Conservation (phyloP, 2,329 filamentous ascomycete genomes). For the Thielaviopsis euricoi region DNA sequence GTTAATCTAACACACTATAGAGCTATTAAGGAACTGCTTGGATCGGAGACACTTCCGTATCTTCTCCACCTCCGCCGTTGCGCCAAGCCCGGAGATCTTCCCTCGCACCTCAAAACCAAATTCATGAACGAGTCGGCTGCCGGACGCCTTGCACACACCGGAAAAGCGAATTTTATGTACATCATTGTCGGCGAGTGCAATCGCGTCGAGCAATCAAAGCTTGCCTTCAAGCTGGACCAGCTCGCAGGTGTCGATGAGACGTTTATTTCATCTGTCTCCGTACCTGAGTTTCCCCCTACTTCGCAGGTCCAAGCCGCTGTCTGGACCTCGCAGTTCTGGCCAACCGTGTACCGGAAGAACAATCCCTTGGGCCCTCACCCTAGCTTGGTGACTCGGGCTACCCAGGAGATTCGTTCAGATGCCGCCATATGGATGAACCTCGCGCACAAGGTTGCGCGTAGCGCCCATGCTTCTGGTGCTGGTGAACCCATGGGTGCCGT, state of each 20-base stretch:
- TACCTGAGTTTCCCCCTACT: constrained; percentile 58
- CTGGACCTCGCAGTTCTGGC: constrained; percentile 69
- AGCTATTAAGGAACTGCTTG: constrained; percentile 12
- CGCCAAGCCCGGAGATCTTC: constrained; percentile 53
- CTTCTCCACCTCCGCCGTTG: constrained; percentile 60
- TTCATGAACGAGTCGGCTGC: constrained; percentile 41
- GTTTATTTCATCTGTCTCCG: constrained; percentile 45
- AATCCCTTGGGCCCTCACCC: constrained; percentile 78
- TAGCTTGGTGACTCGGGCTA: constrained; percentile 51
- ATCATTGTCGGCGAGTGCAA: constrained; percentile 32
- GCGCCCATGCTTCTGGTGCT: constrained; percentile 38
- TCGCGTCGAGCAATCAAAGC: constrained; percentile 27
- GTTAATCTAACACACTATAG: neutral
- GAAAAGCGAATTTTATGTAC: constrained; percentile 44
- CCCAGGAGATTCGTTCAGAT: constrained; percentile 49
- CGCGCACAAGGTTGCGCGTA: constrained; percentile 44
- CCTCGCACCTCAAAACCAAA: constrained; percentile 44
- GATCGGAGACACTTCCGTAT: constrained; percentile 43
- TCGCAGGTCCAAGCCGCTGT: constrained; percentile 57
- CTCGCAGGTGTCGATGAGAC: constrained; percentile 29
- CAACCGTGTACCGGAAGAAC: constrained; percentile 70
- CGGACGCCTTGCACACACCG: constrained; percentile 40
- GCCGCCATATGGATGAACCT: constrained; percentile 51
- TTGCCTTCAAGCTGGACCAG: constrained; percentile 16
- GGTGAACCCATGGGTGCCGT: constrained; percentile 61